Percentiles rank a stretch among this genome's conserved stretches.
phyloP scores from a whole-genome alignment of 2,329 filamentous ascomycete species.

The Daldinia sp. region DNA sequence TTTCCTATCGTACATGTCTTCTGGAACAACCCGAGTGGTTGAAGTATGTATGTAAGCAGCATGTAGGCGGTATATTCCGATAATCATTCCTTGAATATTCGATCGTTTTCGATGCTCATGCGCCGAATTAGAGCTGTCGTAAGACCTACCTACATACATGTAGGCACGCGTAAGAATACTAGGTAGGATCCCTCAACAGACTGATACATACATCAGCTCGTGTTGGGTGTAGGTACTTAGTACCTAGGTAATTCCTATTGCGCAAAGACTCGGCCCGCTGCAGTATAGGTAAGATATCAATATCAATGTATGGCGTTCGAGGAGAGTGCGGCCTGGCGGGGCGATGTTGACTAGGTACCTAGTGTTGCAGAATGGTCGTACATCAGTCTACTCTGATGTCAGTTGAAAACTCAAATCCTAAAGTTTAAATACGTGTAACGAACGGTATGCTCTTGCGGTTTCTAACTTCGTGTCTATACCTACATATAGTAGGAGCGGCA shows the following conservation, averaged over 20 bases:
- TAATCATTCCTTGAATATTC: too few relatives aligned
- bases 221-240: too few relatives aligned
- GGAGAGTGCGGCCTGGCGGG: neutral
- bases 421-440: neutral
- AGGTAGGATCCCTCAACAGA: too few relatives aligned
- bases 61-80: neutral
- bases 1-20: neutral
- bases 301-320: neutral
- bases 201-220: too few relatives aligned
- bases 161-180: too few relatives aligned
- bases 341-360: too few relatives aligned
- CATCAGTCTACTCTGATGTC: slow-evolving; percentile 2
- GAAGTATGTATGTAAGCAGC: neutral
- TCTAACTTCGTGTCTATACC: too few relatives aligned
- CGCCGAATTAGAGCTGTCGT: neutral
- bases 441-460: neutral
- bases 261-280: neutral
- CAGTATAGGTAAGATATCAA: too few relatives aligned
- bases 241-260: too few relatives aligned
- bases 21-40: slow-evolving; percentile 13
- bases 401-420: neutral
- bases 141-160: neutral
- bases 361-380: neutral
- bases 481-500: neutral
- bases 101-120: neutral